Evolutionary conservation across 371 early-diverging fungal genomes (phyloP).

Genomic region (Syncephalastrum contaminatum): DNA sequence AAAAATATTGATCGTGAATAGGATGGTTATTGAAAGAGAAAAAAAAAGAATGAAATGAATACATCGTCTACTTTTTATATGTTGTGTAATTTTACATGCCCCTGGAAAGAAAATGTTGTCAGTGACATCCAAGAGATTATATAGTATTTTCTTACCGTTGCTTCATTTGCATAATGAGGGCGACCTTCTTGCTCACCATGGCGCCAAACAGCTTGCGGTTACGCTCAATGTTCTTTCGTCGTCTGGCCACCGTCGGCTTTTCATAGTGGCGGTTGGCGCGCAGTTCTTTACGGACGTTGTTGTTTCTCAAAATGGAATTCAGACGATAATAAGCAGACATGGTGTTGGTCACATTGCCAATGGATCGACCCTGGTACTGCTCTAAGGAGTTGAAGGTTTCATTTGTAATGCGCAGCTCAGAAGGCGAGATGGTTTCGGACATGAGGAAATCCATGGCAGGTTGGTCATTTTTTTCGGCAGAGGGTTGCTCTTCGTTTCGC

Average conservation of each 20-base stretch:
- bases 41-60: too few species aligned
- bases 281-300: constrained; percentile 48
- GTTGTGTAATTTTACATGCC: too few species aligned
- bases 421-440: too few species aligned
- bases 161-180: constrained; percentile 63
- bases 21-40: too few species aligned
- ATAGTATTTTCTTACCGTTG: constrained; percentile 37
- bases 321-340: constrained; percentile 44
- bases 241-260: constrained; percentile 55
- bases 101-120: too few species aligned
- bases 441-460: too few species aligned
- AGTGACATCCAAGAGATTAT: too few species aligned
- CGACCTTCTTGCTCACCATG: constrained; percentile 55
- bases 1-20: too few species aligned
- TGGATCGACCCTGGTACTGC: constrained; percentile 47
- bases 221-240: constrained; percentile 48
- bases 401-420: too few species aligned
- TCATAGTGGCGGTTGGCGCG: constrained; percentile 50
- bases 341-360: constrained; percentile 40
- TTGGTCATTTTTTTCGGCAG: too few species aligned
- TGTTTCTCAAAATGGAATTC: constrained; percentile 38
- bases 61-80: too few species aligned
- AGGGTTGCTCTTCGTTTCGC: too few species aligned
- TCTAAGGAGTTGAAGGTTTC: constrained; percentile 14
- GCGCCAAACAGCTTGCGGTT: constrained; percentile 52